Base-by-base conservation (phyloP, 208 protist genomes). In the Phytomonas serpens region DNA sequence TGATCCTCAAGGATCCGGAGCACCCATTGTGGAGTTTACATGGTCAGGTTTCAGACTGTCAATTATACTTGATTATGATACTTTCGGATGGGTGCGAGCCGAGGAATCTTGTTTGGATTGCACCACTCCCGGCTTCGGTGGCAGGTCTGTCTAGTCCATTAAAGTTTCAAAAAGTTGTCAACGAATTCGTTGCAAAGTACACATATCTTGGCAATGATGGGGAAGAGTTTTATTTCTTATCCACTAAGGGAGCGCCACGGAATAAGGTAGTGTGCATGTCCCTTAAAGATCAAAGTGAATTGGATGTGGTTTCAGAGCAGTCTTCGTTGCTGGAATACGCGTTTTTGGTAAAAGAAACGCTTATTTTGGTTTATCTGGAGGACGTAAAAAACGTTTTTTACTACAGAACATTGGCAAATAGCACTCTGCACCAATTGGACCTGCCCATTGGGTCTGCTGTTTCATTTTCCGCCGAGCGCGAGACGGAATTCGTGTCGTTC, bases 371-470 rank as follows among this genome's bases (percentile, higher is more conserved):
- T 3, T 98, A 97, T 75, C 72, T 98, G 0, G 88, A 97, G 76
- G 93, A 99, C 77, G 96, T 98, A n/a, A 96, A 97, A 84, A 82
- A 96, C 69, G 87, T 95, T 2, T 11, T 98, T 23, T 95, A 97
- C 77, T 88, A 86, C 77, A 69, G 83, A 72, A 77, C 74, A 34
- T 75, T 97, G 29, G 83, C 81, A 16, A 77, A 27, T 19, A 80
- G 73, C 2, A 74, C 13, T 13, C 23, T 57, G 47, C 11, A 57
- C 6, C 71, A 64, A n/a, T 79, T 98, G 42, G 64, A 85, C 32
- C 72, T 90, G n/a, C 90, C 96, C 36, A 88, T 98, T 61, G 93
- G 92, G 65, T 85, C 81, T 29, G 73, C 97, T 61, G 68, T 61
- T 14, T 76, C 73, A 32, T 30, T 93, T 23, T 90, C 84, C 57